Conservation (phyloP, 2,329 filamentous ascomycete genomes). For the Sclerotinia sclerotiorum region DNA sequence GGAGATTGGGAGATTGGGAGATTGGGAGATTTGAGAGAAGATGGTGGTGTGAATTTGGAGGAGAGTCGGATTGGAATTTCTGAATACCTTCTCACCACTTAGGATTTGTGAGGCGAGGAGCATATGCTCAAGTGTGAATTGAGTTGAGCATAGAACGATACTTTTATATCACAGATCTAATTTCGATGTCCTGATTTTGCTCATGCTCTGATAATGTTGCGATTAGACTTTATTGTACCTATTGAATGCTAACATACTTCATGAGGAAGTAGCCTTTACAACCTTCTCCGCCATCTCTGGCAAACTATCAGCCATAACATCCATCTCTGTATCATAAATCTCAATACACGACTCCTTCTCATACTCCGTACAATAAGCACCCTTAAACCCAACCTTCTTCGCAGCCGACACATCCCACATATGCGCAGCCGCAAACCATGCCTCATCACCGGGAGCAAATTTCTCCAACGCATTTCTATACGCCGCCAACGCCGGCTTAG, state of each 20-base stretch:
- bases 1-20: too few species aligned
- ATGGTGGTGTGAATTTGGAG: too few species aligned
- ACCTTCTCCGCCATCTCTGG: conserved; percentile 50
- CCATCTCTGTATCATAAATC: conserved; percentile 50
- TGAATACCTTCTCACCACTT: too few species aligned
- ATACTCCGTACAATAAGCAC: conserved; percentile 54
- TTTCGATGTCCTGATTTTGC: too few species aligned
- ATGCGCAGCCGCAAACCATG: conserved; percentile 60
- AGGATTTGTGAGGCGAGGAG: background rate
- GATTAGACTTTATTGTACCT: background rate
- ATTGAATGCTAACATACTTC: background rate
- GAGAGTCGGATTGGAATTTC: background rate
- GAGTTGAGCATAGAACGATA: background rate
- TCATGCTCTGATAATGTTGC: background rate
- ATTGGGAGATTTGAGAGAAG: too few species aligned
- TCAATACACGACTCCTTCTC: conserved; percentile 53
- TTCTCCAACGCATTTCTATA: conserved; percentile 47
- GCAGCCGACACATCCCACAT: conserved; percentile 60
- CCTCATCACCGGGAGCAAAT: conserved; percentile 43
- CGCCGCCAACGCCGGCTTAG: conserved; percentile 51
- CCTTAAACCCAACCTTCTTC: conserved; percentile 49
- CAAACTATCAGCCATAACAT: conserved; percentile 50
- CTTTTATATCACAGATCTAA: background rate
- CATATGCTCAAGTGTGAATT: too few species aligned
- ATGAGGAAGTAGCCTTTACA: conserved; percentile 19